These are phyloP conservation scores for Nicotiana paniculata DNA, from an alignment of 257 asterid genomes.

Conservation along the genomic window DNA sequence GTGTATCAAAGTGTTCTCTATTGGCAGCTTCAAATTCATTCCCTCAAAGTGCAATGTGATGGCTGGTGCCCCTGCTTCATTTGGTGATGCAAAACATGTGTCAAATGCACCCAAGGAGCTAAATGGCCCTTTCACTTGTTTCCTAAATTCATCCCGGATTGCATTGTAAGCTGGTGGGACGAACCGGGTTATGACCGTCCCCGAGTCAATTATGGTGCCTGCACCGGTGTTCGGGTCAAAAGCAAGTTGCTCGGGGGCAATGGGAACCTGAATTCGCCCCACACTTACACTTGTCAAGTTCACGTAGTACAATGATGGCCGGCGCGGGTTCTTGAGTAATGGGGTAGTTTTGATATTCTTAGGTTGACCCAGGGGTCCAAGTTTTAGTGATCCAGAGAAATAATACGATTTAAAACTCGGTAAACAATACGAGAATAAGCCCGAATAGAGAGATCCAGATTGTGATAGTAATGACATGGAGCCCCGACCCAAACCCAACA, in stretches of 20 bases:
- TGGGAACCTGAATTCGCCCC: constrained; percentile 46
- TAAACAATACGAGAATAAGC: constrained; percentile 70
- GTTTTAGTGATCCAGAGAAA: constrained; percentile 85
- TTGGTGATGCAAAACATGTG: constrained; percentile 46
- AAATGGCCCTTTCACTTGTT: constrained; percentile 43
- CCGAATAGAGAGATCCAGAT: constrained; percentile 60
- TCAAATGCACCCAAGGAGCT: constrained; percentile 62
- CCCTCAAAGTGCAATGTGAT: constrained; percentile 48
- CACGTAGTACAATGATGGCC: constrained; percentile 73
- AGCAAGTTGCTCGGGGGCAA: constrained; percentile 46
- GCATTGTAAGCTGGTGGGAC: constrained; percentile 50
- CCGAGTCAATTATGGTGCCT: constrained; percentile 76
- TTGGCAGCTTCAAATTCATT: constrained; percentile 46
- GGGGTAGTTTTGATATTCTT: constrained; percentile 62
- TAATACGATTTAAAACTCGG: constrained; percentile 82
- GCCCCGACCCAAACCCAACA: constrained; percentile 87
- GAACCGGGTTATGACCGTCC: constrained; percentile 50
- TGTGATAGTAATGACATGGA: constrained; percentile 66
- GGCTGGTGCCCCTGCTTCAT: constrained; percentile 36
- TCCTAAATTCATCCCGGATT: constrained; percentile 52
- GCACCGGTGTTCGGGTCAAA: constrained; percentile 68
- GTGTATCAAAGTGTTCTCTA: constrained; percentile 55
- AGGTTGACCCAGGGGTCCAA: constrained; percentile 80
- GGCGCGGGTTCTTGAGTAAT: constrained; percentile 68
- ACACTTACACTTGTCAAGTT: constrained; percentile 79